These are phyloP conservation scores for Dothiorella sarmentorum DNA, from an alignment of 2,329 filamentous ascomycete genomes.

Conservation along the genomic window DNA sequence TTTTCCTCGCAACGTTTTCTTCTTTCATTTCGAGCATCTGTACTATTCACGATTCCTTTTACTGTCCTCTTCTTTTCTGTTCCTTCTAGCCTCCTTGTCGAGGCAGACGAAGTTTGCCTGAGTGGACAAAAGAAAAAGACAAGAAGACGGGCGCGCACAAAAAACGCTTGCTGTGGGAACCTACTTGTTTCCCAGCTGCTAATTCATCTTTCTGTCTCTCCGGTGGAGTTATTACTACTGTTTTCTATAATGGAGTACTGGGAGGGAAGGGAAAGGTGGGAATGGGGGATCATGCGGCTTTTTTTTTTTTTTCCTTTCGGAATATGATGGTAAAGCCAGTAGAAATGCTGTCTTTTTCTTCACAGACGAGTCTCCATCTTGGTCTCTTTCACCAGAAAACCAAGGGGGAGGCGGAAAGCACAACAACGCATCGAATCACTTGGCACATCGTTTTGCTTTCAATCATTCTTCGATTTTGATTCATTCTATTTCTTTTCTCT, in stretches of 20 bases:
- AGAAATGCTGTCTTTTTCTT: slow-evolving; percentile 7
- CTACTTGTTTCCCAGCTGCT: not conserved
- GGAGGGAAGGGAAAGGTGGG: too few species aligned
- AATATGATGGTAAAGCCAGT: slow-evolving; percentile 14
- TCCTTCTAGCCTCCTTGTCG: not conserved
- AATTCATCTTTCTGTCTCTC: not conserved
- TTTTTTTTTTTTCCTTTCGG: too few species aligned
- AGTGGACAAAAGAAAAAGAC: slow-evolving; percentile 8
- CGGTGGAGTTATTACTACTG: not conserved
- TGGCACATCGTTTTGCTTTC: too few species aligned
- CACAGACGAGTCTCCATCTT: not conserved
- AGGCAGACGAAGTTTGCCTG: not conserved
- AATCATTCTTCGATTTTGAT: too few species aligned
- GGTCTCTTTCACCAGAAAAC: not conserved
- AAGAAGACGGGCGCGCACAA: slow-evolving; percentile 4
- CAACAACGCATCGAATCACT: slow-evolving; percentile 10
- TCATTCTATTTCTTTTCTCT: not conserved
- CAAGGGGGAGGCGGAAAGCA: not conserved
- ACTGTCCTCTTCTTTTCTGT: not conserved
- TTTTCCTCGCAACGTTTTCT: not conserved
- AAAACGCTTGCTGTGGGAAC: not conserved
- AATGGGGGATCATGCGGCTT: too few species aligned
- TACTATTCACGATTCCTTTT: slow-evolving; percentile 4
- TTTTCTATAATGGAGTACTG: not conserved
- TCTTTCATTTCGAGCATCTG: slow-evolving; percentile 14